Evolutionary conservation across 805 yeast genomes (phyloP), one percentile per base, ranked within the genome.

Genomic region (Saccharomycopsis amapae): DNA sequence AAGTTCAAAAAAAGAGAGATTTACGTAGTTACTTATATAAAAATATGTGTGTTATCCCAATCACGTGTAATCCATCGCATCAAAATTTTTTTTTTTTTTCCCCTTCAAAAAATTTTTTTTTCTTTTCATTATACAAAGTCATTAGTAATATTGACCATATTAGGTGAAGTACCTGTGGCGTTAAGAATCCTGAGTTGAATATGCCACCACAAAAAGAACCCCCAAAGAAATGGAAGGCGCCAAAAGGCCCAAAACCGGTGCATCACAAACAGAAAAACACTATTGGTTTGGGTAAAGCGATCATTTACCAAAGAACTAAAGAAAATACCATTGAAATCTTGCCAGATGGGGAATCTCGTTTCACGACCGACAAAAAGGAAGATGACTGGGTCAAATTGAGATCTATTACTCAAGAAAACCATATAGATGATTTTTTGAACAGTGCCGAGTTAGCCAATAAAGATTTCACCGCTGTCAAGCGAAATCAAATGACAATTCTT

Each of bases 401-500:
- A 61, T 88, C 97, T 2, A 94, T 93, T 13, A 93, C 97, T 0
- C 97, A 93, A 58, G 97, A 93, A 62, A 78, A 83, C 55, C 82
- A 97, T 1, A 66, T 93, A 47, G 97, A 93, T 65, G 99, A 93
- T 65, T 89, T 93, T 63, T 74, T 93, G 58, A 83, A 81, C 58
- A 90, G 97, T 5, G 99, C 98, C 1, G 95, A 87, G 62, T 74
- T 93, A 48, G 96, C 97, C 2, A 96, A 88, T 60, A 88, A 90
- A 18, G 97, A 93, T 66, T 93, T 93, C 66, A 80, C 96, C 6
- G 96, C 97, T 2, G 97, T 90, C 55, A 79, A 82, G 58, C 73
- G 79, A 48, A 79, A 82, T 38, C 85, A 82, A 54, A 89, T 93
- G 49, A 84, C 82, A 57, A 86, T 93, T 56, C 81, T 93, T 55